Conservation (phyloP, 768 basidiomycete species). For the Mycena vitilis region DNA sequence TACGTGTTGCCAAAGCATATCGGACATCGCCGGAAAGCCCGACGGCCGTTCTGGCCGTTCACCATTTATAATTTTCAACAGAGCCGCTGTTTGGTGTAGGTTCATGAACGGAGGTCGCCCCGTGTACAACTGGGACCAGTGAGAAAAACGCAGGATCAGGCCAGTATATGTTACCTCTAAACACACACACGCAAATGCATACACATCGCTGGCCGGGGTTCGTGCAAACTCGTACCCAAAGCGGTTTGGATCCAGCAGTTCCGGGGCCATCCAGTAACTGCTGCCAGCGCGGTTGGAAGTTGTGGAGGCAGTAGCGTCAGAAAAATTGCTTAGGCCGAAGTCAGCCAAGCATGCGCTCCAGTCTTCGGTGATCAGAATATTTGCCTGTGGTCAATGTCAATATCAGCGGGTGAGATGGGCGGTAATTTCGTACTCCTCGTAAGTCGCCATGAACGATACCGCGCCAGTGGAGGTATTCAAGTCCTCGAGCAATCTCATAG, state of each 20-base stretch:
- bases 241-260: constrained; percentile 44
- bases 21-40: constrained; percentile 9
- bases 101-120: constrained; percentile 23
- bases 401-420: no score
- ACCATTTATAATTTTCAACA: constrained; percentile 15
- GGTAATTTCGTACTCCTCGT: background rate
- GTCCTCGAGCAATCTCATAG: constrained; percentile 38
- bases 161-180: no score
- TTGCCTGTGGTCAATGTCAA: constrained; percentile 32
- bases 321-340: constrained; percentile 47
- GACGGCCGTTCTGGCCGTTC: constrained; percentile 17
- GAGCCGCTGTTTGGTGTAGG: constrained; percentile 1
- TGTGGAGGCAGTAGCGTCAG: constrained; percentile 41
- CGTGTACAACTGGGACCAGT: constrained; percentile 20
- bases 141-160: background rate
- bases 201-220: constrained; percentile 46
- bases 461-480: constrained; percentile 38
- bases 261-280: constrained; percentile 51
- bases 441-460: constrained; percentile 39
- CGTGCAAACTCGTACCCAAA: constrained; percentile 39
- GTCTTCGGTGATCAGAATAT: constrained; percentile 46
- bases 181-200: constrained; percentile 48
- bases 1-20: constrained; percentile 9
- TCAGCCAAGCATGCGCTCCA: constrained; percentile 48
- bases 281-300: constrained; percentile 42